Base-by-base conservation (phyloP, 768 basidiomycete genomes). In the Auriscalpium orientale region DNA sequence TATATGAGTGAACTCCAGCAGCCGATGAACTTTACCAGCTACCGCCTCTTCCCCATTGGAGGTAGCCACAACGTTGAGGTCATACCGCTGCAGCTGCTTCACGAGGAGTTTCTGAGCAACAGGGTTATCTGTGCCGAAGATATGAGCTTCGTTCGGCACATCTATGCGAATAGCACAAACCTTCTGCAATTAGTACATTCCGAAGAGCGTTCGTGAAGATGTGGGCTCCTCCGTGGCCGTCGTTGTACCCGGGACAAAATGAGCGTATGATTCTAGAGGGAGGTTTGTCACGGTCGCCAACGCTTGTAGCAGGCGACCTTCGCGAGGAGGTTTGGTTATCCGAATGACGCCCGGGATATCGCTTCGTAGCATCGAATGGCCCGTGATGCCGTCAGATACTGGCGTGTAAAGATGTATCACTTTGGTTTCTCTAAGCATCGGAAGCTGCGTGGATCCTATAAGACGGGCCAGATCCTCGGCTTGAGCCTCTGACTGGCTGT, bases 361-460 rank as follows among this genome's bases (percentile, higher is more conserved):
- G 57, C 69, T 81, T 46, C 72, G 77, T 33, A 83, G 79, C 16
- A 81, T 71, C 1, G 76, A 71, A 45, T 78, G 76, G 16, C 81
- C 79, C 7, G 79, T 73, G 40, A 77, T 72, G 35, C 66, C 60
- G 58, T 79, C 82, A 20, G 82, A 81, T 1, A 83, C 85, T 1
- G 86, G 87, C 1, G 86, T 87, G 65, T 85, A 87, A 18, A 89
- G 71, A 58, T 88, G 86, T 13, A 89, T 75, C 54, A 87, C 70
- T 69, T 84, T 85, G 4, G 85, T 83, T 11, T 83, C 79, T 22
- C 65, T 64, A 8, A 84, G 72, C 4, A 72, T 58, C 8, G 63
- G 64, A 15, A 67, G 66, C 11, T 68, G 60, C 1, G 79, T 65
- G 10, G 74, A 71, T 51, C 74, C 74, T 37, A 85, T 63, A 53